Evolutionary conservation across 768 basidiomycete species (phyloP), one percentile per base, ranked within the genome.

Genomic region (Boletus reticulatus): DNA sequence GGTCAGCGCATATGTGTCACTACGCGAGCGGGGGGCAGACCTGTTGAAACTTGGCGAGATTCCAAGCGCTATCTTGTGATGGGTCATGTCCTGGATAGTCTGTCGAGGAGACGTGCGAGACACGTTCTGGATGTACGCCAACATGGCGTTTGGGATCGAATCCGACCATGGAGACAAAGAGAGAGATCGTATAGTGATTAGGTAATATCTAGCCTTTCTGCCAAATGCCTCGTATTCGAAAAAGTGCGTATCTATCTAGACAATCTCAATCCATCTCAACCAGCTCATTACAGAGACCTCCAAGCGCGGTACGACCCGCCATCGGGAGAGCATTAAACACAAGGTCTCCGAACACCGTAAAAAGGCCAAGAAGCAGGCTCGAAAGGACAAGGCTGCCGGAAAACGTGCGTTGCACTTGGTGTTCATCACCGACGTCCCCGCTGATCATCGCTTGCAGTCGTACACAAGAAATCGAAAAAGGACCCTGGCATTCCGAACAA

Each of bases 401-500:
- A 96, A 94, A 76, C 89, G 94, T 94, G 67, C 44, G 56, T 56
- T 22, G 43, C 34, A 3, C 19, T 14, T 17, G 9, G n/a, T 38
- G 16, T 53, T 29, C 3, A 4, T 44, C 19, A 9, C 20, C 39
- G n/a, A 37, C 37, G n/a, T n/a, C 20, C 19, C 29, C 27, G n/a
- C 48, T 58, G 42, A 56, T 55, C 50, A 6, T 41, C 44, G 7
- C 32, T 46, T 38, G 42, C 52, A 62, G 62, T 22, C 48, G 49
- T 54, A 29, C 83, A 86, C 58, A 80, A 83, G 65, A 70, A 70
- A 53, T 70, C 67, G 9, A 73, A 63, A 58, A 94, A 92, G 71
- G 94, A 98, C 70, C 92, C 90, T 31, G 94, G 94, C 43, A 94
- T 97, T 61, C 94, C 94, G 8, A 95, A 89, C 72, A 86, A 84